These are phyloP conservation scores for Trypanosoma vivax DNA, from an alignment of 208 protist species.

Conservation along the genomic window DNA sequence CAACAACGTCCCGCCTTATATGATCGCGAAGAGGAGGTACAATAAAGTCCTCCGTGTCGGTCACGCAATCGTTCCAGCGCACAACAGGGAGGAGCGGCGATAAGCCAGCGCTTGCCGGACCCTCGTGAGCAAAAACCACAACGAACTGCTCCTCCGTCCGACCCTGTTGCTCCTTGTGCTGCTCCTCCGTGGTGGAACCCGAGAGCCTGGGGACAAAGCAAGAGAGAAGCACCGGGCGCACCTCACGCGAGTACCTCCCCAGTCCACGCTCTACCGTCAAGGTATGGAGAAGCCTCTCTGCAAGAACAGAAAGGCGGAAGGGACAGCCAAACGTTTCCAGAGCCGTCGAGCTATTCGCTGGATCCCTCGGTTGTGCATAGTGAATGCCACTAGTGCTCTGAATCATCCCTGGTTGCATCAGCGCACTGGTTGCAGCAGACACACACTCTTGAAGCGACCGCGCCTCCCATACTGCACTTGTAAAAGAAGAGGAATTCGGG, in stretches of 20 bases:
- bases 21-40: constrained; percentile 32
- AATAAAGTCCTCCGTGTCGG: constrained; percentile 61
- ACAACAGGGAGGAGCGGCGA: constrained; percentile 34
- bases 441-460: constrained; percentile 54
- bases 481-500: constrained; percentile 59
- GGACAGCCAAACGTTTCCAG: constrained; percentile 70
- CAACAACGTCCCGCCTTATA: constrained; percentile 32
- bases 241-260: constrained; percentile 30
- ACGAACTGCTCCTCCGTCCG: constrained; percentile 37
- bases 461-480: constrained; percentile 50
- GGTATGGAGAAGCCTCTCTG: constrained; percentile 54
- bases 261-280: constrained; percentile 64
- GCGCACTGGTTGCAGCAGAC: constrained; percentile 51
- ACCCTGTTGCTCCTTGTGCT: constrained; percentile 6
- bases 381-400: constrained; percentile 77
- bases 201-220: constrained; percentile 38
- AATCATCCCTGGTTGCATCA: constrained; percentile 82
- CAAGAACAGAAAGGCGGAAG: constrained; percentile 46
- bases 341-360: constrained; percentile 49
- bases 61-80: constrained; percentile 56
- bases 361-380: constrained; percentile 62
- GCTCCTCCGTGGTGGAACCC: background rate
- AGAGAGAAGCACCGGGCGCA: constrained; percentile 71
- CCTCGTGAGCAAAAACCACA: constrained; percentile 57
- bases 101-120: constrained; percentile 26